Base-by-base conservation (phyloP, 306 rosid genomes). In the Cucumis hystrix region DNA sequence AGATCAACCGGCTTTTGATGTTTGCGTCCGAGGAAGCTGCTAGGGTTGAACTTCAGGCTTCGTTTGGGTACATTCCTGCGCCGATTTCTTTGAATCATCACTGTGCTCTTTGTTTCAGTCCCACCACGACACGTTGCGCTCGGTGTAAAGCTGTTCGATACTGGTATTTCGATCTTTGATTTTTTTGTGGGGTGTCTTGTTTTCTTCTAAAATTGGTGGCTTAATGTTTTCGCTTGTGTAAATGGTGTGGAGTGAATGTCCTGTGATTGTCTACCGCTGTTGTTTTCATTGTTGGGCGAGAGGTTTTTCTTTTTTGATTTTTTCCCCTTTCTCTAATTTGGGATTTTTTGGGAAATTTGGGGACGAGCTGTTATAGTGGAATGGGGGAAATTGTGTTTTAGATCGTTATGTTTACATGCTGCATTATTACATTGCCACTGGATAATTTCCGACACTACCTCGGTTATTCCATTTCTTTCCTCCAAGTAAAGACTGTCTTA, bases 131-230 rank as follows among this genome's bases (percentile, higher is more conserved):
- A 0, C 93, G 96, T 17, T 94, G 98, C 54, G 83, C 97, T 17
- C 87, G 84, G 69, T 95, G 98, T 81, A 95, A 92, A 85, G 85
- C 89, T 10, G 96, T 90, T 78, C 96, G 92, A 16, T 95, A 95
- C 89, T 95, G 98, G 97, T 95, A 84, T 28, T 14, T 18, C 20
- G 1, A 68, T 68, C 47, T 14, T 59, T 58, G 14, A 37, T 40
- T 37, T 7, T 23, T 71, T 14, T 52, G 1, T 47, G 13, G 23
- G 4, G 8, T 15, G 4, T 23, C 2, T 52, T 47, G 12, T 47
- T 47, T 47, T 47, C 54, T 47, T 70, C 23, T 70, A 2, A 3
- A 47, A 15, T 71, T 47, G 60, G 10, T 71, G 58, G 18, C 28
- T 47, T 49, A 60, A 49, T 49, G 60, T 71, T 49, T 39, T 10